phyloP scores from a whole-genome alignment of 179 eudicot species.

The Silene vulgaris region DNA sequence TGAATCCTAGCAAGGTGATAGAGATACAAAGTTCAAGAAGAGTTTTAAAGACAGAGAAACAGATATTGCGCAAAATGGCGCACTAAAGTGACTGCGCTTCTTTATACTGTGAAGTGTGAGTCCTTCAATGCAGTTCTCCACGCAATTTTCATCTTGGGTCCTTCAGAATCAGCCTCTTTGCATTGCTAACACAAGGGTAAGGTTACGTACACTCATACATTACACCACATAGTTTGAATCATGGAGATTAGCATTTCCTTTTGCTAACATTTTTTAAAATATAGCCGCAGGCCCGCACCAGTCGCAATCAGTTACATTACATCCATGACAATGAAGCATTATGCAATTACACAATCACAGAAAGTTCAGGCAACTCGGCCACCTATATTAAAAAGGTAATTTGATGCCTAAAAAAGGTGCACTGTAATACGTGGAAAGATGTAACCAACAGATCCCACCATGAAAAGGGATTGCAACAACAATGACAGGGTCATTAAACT shows the following conservation, averaged over 20 bases:
- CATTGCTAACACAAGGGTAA: too few relatives aligned
- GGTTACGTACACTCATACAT: too few relatives aligned
- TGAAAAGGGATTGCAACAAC: neutral
- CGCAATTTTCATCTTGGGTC: too few relatives aligned
- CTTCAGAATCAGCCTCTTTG: too few relatives aligned
- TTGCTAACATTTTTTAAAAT: neutral
- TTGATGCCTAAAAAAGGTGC: neutral
- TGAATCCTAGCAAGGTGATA: neutral
- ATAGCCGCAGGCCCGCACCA: neutral
- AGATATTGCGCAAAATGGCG: neutral
- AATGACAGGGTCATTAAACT: neutral
- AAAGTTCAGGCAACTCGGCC: neutral
- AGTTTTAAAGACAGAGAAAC: neutral
- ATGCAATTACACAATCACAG: constrained; percentile 1
- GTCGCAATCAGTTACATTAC: neutral
- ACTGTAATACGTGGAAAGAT: neutral
- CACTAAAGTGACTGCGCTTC: too few relatives aligned
- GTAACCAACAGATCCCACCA: neutral
- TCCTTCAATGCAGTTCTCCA: too few relatives aligned
- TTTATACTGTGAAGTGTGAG: too few relatives aligned
- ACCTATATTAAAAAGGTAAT: neutral
- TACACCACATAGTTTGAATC: neutral
- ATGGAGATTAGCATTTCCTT: neutral
- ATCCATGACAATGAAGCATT: neutral
- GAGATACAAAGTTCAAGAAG: neutral